phyloP scores from a whole-genome alignment of 345 rosid genomes.

The Jatropha curcas region DNA sequence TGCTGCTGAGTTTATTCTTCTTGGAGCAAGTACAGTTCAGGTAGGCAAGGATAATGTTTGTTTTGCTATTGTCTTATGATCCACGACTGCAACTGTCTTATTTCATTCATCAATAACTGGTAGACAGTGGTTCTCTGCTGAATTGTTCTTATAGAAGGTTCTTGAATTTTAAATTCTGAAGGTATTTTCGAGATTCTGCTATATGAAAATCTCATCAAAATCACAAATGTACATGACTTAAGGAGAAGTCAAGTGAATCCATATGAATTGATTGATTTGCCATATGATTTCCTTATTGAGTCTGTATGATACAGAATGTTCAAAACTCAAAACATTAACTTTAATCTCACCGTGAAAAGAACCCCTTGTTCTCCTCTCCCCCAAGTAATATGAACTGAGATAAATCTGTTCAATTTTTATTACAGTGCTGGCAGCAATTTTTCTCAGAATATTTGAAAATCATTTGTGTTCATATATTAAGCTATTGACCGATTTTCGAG shows the following conservation, averaged over 20 bases:
- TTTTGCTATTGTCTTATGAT: neutral
- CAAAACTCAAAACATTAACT: no score
- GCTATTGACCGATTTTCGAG: neutral
- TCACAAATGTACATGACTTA: neutral
- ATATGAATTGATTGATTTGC: no score
- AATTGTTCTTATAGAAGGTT: neutral
- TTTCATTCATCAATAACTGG: neutral
- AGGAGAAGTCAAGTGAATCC: no score
- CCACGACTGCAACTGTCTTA: neutral
- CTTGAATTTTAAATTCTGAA: neutral
- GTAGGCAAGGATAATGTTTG: conserved; percentile 33
- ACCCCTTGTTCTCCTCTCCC: no score
- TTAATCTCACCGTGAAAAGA: no score
- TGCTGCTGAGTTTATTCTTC: conserved; percentile 93
- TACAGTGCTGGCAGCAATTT: neutral
- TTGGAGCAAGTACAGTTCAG: conserved; percentile 94
- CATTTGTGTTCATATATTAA: neutral
- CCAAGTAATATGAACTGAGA: no score
- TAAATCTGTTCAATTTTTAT: neutral
- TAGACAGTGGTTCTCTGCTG: neutral
- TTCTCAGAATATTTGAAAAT: neutral
- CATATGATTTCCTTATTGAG: no score
- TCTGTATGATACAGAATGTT: no score
- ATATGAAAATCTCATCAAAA: neutral
- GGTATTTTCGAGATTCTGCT: neutral